Evolutionary conservation across 148 eudicot species (phyloP).

Genomic region (Agrostemma githago): DNA sequence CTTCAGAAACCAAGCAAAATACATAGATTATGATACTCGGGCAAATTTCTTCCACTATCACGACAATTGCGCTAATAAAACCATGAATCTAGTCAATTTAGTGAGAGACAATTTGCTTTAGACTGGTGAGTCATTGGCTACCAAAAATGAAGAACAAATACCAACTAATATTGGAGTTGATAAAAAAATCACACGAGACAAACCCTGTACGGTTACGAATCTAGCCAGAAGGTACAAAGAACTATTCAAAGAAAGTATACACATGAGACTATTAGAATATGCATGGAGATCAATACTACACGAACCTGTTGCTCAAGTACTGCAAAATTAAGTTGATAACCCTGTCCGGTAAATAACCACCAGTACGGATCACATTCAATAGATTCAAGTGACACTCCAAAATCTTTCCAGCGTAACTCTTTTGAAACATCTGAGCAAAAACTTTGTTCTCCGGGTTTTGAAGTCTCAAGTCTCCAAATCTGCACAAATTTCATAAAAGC

Average conservation of each 20-base stretch:
- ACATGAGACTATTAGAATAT: background rate
- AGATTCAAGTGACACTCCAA: slow-evolving; percentile 93
- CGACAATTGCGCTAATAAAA: too few species aligned
- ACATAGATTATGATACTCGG: too few species aligned
- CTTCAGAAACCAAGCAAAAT: too few species aligned
- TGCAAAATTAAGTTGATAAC: slow-evolving; percentile 93
- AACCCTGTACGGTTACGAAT: background rate
- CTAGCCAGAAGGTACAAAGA: background rate
- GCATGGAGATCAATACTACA: background rate
- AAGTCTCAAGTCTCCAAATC: slow-evolving; percentile 89
- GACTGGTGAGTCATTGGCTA: too few species aligned
- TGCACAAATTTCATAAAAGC: slow-evolving; percentile 25
- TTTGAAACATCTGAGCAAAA: slow-evolving; percentile 93
- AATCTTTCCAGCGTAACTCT: slow-evolving; percentile 87
- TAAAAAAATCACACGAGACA: background rate
- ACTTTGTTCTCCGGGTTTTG: slow-evolving; percentile 93
- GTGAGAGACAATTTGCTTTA: too few species aligned
- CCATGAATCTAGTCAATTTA: too few species aligned
- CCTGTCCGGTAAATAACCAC: slow-evolving; percentile 96
- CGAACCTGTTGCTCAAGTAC: slow-evolving; percentile 90
- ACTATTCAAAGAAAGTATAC: background rate
- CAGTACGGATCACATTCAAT: slow-evolving; percentile 79
- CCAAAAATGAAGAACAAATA: background rate
- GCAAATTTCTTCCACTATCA: too few species aligned
- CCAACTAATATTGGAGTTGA: background rate